Evolutionary conservation across 257 asterid species (phyloP).

Genomic region (Nicotiana otophora): DNA sequence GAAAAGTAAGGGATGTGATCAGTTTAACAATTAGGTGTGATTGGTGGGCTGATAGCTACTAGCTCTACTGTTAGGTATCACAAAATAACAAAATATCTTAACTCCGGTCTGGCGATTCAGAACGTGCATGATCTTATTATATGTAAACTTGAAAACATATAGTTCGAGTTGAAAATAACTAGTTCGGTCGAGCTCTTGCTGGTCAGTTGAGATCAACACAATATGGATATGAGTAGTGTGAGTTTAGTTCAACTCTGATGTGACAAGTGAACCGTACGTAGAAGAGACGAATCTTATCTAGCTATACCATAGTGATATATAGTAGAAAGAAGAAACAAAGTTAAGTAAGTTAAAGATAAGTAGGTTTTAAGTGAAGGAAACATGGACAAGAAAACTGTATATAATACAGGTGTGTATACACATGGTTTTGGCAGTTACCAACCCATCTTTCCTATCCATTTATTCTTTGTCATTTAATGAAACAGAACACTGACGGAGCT

Average conservation of each 20-base stretch:
- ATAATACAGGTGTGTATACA: slow-evolving; percentile 21
- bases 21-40: slow-evolving; percentile 42
- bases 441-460: slow-evolving; percentile 58
- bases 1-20: slow-evolving; percentile 16
- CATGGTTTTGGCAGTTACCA: slow-evolving; percentile 51
- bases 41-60: slow-evolving; percentile 32
- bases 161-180: not conserved
- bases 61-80: not conserved
- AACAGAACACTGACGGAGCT: slow-evolving; percentile 9
- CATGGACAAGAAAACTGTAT: not conserved
- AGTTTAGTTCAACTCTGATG: not conserved
- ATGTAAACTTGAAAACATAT: not conserved
- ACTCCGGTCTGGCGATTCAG: too few relatives aligned
- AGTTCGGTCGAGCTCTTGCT: not conserved
- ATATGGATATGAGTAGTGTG: not conserved
- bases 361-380: not conserved
- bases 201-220: not conserved
- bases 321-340: not conserved
- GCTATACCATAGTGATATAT: not conserved
- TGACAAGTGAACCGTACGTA: not conserved
- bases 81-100: not conserved
- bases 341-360: not conserved
- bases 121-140: not conserved
- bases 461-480: slow-evolving; percentile 51
- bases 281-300: not conserved